phyloP scores from a whole-genome alignment of 129 eudicot genomes.

The Dittrichia graveolens region DNA sequence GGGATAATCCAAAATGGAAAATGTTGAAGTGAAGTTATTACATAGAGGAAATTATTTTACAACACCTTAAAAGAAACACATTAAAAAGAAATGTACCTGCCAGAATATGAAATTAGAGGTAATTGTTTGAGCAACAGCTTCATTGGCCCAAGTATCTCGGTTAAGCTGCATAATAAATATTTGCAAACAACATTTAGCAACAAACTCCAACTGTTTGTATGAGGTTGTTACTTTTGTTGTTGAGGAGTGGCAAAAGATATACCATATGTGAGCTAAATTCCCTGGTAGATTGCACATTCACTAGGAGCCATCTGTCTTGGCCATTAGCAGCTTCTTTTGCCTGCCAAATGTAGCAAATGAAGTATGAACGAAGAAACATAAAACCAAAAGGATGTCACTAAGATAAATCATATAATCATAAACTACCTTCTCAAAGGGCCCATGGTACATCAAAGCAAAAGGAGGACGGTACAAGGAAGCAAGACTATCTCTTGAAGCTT shows the following conservation, averaged over 20 bases:
- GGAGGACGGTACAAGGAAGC: constrained; percentile 88
- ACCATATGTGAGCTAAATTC: constrained; percentile 94
- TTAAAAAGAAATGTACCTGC: constrained; percentile 57
- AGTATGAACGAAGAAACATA: not conserved
- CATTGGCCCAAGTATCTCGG: constrained; percentile 94
- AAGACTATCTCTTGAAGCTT: constrained; percentile 68
- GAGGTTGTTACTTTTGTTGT: not conserved
- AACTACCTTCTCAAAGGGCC: constrained; percentile 90
- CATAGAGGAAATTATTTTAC: no score
- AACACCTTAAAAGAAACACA: no score
- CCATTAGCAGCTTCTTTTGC: constrained; percentile 73
- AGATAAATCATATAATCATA: not conserved
- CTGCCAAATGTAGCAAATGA: constrained; percentile 34
- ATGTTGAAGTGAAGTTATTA: no score
- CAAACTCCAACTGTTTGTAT: not conserved
- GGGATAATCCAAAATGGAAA: no score
- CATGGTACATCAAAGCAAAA: constrained; percentile 71
- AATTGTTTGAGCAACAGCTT: constrained; percentile 77
- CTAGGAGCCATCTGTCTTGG: constrained; percentile 79
- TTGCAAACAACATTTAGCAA: constrained; percentile 14
- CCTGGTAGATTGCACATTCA: constrained; percentile 71
- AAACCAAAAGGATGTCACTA: not conserved
- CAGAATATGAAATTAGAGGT: constrained; percentile 76
- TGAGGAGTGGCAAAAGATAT: not conserved
- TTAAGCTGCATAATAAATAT: constrained; percentile 61